Evolutionary conservation across 2,329 filamentous ascomycete species (phyloP).

Genomic region (Colletotrichum gloeosporioides): DNA sequence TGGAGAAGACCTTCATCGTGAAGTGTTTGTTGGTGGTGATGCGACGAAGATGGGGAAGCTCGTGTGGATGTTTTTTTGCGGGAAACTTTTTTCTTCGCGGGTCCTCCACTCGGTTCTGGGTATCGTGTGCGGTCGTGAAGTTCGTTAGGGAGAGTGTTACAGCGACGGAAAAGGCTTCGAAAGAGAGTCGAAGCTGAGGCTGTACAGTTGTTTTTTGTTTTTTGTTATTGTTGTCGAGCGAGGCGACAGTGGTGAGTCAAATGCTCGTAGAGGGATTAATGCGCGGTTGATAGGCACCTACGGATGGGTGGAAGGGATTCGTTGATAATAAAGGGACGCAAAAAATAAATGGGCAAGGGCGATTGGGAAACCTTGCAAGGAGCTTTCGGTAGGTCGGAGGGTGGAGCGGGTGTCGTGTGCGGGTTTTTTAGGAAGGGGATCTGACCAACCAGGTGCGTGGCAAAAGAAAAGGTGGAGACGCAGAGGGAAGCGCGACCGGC

Average conservation of each 20-base stretch:
- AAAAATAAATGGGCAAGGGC: background rate
- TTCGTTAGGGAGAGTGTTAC: background rate
- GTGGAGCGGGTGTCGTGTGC: constrained; percentile 24
- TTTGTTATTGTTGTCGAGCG: background rate
- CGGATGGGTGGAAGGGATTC: background rate
- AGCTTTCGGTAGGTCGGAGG: constrained; percentile 7
- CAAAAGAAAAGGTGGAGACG: background rate
- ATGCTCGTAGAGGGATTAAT: background rate
- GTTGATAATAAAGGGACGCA: constrained; percentile 11
- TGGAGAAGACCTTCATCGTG: constrained; percentile 94
- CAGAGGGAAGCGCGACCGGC: background rate
- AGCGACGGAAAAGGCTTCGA: background rate
- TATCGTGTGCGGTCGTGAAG: background rate
- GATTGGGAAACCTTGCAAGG: constrained; percentile 7
- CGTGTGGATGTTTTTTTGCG: background rate
- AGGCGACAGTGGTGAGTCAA: constrained; percentile 5
- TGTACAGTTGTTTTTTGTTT: background rate
- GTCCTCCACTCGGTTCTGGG: background rate
- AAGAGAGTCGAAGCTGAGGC: background rate
- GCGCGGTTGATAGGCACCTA: background rate
- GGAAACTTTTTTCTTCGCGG: background rate
- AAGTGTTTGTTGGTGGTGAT: background rate
- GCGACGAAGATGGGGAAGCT: background rate
- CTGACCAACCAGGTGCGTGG: constrained; percentile 8
- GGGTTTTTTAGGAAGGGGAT: constrained; percentile 25